These are phyloP conservation scores for Candida jianshihensis DNA, from an alignment of 805 yeast genomes.

Conservation along the genomic window DNA sequence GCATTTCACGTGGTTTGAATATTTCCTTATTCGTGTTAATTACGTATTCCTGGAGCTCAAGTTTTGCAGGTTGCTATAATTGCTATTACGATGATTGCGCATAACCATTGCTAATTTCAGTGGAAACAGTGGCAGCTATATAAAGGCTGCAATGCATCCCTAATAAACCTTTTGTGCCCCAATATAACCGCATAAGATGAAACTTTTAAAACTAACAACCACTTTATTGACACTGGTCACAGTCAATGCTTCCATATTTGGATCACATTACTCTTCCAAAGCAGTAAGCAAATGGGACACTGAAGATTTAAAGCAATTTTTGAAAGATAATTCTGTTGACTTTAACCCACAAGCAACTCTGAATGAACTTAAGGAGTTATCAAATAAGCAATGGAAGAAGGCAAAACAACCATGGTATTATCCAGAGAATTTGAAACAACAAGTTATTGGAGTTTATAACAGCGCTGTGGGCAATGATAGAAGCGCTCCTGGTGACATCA, in stretches of 20 bases:
- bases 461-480: background rate
- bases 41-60: no score
- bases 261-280: constrained; percentile 4
- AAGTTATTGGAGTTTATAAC: constrained; percentile 6
- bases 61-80: no score
- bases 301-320: constrained; percentile 27
- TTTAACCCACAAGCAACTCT: constrained; percentile 18
- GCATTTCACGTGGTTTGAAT: no score
- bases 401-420: constrained; percentile 8
- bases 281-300: constrained; percentile 25
- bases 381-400: constrained; percentile 23
- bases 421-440: constrained; percentile 9
- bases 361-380: constrained; percentile 22
- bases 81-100: no score
- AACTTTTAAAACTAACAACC: constrained; percentile 3
- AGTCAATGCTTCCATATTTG: constrained; percentile 7
- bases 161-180: no score
- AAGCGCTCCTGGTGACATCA: constrained; percentile 12
- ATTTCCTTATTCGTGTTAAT: no score
- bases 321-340: constrained; percentile 24
- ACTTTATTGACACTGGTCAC: constrained; percentile 11
- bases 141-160: no score
- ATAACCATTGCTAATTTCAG: no score
- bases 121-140: no score
- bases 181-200: constrained; percentile 5